A percentile compares a stretch with the other conserved stretches of the same genome.
Conservation (phyloP, 257 asterid species). For the Echium plantagineum region DNA sequence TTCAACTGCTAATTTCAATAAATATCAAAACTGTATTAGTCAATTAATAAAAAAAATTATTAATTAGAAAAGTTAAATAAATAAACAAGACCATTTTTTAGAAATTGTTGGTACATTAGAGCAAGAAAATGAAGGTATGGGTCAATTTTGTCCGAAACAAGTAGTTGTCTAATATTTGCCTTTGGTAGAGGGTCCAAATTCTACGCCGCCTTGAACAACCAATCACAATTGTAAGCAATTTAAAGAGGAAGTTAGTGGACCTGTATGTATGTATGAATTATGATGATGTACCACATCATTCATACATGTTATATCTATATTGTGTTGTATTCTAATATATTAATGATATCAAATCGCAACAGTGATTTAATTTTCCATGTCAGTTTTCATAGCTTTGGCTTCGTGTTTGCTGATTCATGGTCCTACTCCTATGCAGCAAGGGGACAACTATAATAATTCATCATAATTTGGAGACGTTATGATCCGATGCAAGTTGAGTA, state of each 20-base stretch:
- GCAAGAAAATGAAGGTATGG: slow-evolving; percentile 19
- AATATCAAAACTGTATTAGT: too few species aligned
- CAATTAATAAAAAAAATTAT: too few species aligned
- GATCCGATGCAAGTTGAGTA: too few species aligned
- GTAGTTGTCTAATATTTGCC: slow-evolving; percentile 23
- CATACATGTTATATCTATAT: slow-evolving; percentile 2
- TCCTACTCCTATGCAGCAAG: not conserved
- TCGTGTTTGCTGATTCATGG: not conserved
- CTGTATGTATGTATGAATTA: too few species aligned
- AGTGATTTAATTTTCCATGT: slow-evolving; percentile 23
- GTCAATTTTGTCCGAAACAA: slow-evolving; percentile 31
- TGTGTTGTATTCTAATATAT: slow-evolving; percentile 6
- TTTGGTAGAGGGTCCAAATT: slow-evolving; percentile 25
- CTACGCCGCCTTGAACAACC: slow-evolving; percentile 23
- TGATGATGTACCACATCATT: slow-evolving; percentile 1
- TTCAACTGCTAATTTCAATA: too few species aligned
- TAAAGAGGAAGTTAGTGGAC: slow-evolving; percentile 18
- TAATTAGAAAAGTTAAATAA: too few species aligned
- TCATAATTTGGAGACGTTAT: too few species aligned
- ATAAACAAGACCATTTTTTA: too few species aligned
- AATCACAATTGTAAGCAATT: slow-evolving; percentile 22
- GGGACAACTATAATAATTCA: too few species aligned
- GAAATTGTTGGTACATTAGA: too few species aligned
- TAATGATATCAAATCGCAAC: slow-evolving; percentile 16
- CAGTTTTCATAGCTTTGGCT: slow-evolving; percentile 22